Evolutionary conservation across 306 rosid species (phyloP), one percentile per base, ranked within the genome.

Genomic region (Senna siamea): DNA sequence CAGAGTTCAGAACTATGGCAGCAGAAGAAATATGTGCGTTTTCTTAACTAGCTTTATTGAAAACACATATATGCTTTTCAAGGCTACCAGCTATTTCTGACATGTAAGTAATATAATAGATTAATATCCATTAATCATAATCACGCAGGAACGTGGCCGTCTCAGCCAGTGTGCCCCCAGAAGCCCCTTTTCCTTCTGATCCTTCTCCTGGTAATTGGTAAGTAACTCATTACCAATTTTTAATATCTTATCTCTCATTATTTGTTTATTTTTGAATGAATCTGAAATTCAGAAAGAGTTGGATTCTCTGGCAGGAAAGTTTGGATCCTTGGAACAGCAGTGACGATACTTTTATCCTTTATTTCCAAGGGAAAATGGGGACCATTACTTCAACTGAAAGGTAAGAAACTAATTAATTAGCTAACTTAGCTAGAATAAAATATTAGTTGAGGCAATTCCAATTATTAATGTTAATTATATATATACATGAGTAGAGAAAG

Each of bases 281-380:
- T 77, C 50, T 50, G 17, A 3, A 54, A 47, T 62, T 28, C 19
- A 17, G 10, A 1, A 18, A 32, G 37, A 47, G 28, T 26, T 52
- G 2, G 6, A 19, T 37, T 78, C 30, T 62, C 66, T 28, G 0
- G 63, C 88, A 88, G 98, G 89, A 87, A 83, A 53, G 0, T 70
- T 41, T 86, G 98, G 96, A 26, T 88, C 18, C 17, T 82, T 51
- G 88, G 98, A 54, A 14, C 86, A 13, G 37, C 86, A 47, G 7
- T 87, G 18, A 44, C 93, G 6, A 64, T 80, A 20, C 57, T 84
- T 59, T 0, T 87, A 17, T 81, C 90, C 26, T 83, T 88, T 26
- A 26, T 26, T 56, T 47, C 81, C 53, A 75, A 41, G 73, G 90
- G 83, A 32, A 89, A 84, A 81, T 89, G 88, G 90, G 82, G 65